A percentile compares a stretch with the other conserved stretches of the same genome.
Evolutionary conservation across 352 stramenopile species (phyloP).

Genomic region (Phytophthora aleatoria): DNA sequence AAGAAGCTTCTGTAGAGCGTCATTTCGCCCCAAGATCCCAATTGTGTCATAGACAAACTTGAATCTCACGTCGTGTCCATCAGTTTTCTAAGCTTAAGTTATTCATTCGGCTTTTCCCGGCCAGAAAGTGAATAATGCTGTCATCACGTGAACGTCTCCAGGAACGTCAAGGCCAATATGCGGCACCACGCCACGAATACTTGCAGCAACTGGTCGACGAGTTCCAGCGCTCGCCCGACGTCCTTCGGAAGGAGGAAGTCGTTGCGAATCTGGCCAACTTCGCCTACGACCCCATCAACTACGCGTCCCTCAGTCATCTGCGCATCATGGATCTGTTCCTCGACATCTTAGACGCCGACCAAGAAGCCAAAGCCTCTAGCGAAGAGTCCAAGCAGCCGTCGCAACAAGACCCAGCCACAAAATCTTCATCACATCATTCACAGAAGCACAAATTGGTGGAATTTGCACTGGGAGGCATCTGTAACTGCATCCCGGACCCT

Average conservation of each 20-base stretch:
- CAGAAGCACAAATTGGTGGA: constrained; percentile 52
- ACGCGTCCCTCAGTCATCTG: constrained; percentile 52
- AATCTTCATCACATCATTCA: neutral
- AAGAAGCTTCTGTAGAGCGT: constrained; percentile 43
- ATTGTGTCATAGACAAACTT: constrained; percentile 29
- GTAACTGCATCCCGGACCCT: constrained; percentile 75
- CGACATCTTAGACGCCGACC: constrained; percentile 63
- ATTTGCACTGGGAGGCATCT: constrained; percentile 77
- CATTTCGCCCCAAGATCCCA: constrained; percentile 4
- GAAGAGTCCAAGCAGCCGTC: constrained; percentile 8
- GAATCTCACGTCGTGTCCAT: constrained; percentile 7
- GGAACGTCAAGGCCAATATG: constrained; percentile 68
- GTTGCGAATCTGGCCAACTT: constrained; percentile 86
- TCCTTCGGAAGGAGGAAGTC: constrained; percentile 72
- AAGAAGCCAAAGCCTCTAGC: constrained; percentile 21
- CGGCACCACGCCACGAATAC: constrained; percentile 74
- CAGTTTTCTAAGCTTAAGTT: neutral
- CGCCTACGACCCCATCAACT: constrained; percentile 89
- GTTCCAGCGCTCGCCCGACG: constrained; percentile 68
- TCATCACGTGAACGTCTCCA: constrained; percentile 60
- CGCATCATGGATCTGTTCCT: constrained; percentile 81
- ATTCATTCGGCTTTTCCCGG: neutral
- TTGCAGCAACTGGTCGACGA: constrained; percentile 77
- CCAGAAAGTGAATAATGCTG: constrained; percentile 46
- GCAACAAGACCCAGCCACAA: constrained; percentile 10